These are phyloP conservation scores for Rhodotorula sp. DNA, from an alignment of 1,284 basidiomycete genomes.

Conservation along the genomic window DNA sequence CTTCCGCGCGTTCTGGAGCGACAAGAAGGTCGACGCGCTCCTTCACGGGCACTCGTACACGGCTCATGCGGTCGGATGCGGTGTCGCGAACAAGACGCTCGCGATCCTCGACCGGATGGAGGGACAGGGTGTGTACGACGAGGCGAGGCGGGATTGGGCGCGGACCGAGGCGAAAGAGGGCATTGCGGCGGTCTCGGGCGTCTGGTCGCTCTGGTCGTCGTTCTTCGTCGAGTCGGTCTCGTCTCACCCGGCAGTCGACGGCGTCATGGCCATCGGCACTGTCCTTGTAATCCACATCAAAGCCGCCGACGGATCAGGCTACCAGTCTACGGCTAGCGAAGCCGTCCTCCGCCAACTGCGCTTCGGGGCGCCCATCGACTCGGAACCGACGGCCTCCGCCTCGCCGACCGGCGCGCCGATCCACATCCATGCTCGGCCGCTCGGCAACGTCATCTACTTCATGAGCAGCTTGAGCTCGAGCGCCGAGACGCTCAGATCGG, in stretches of 20 bases:
- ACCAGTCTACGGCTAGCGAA: slow-evolving; percentile 71
- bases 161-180: neutral
- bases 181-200: slow-evolving; percentile 28
- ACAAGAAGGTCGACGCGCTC: slow-evolving; percentile 77
- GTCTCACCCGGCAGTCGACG: slow-evolving; percentile 60
- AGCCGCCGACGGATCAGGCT: slow-evolving; percentile 61
- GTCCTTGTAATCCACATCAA: slow-evolving; percentile 78
- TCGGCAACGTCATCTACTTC: slow-evolving; percentile 91
- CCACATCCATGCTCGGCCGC: slow-evolving; percentile 79
- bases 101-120: slow-evolving; percentile 58
- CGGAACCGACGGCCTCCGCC: neutral
- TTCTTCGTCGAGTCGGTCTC: slow-evolving; percentile 69
- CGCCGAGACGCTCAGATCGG: slow-evolving; percentile 40
- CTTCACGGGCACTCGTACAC: slow-evolving; percentile 96
- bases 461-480: slow-evolving; percentile 85
- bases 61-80: slow-evolving; percentile 86
- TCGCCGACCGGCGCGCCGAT: slow-evolving; percentile 52
- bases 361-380: slow-evolving; percentile 9
- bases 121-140: slow-evolving; percentile 57
- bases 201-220: slow-evolving; percentile 89
- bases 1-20: slow-evolving; percentile 75
- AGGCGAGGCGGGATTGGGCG: slow-evolving; percentile 58
- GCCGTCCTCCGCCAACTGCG: slow-evolving; percentile 53
- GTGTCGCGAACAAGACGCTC: slow-evolving; percentile 80
- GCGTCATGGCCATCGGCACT: slow-evolving; percentile 83